Conservation (phyloP, 495 filamentous ascomycete genomes). For the Hypomontagnella monticulosa region DNA sequence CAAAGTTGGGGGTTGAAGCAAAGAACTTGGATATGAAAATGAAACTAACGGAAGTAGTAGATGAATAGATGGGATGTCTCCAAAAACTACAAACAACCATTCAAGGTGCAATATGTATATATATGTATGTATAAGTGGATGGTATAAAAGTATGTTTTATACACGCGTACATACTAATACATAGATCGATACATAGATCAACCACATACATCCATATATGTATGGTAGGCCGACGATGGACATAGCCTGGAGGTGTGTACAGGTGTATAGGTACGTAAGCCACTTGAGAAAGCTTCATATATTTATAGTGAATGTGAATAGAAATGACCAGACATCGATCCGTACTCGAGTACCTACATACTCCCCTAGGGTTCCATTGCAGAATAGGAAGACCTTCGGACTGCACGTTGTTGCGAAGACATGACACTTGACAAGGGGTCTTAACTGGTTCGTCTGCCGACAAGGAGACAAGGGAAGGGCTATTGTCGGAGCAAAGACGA, state of each 20-base stretch:
- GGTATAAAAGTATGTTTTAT: neutral
- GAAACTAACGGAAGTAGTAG: neutral
- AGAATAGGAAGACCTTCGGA: conserved; percentile 27
- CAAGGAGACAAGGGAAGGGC: conserved; percentile 31
- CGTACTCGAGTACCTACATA: conserved; percentile 12
- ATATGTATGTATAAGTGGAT: conserved; percentile 2
- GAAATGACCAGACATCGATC: conserved; percentile 12
- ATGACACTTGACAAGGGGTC: conserved; percentile 34
- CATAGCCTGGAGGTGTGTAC: conserved; percentile 16
- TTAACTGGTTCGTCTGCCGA: conserved; percentile 34
- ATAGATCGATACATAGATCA: too few species aligned
- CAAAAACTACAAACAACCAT: too few species aligned
- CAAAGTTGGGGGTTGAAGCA: neutral
- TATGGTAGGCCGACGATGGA: neutral
- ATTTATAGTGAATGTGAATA: neutral
- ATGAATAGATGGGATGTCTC: neutral
- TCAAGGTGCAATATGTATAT: neutral
- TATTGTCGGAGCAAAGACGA: conserved; percentile 34
- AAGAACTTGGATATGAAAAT: neutral
- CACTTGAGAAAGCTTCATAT: conserved; percentile 6
- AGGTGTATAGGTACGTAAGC: conserved; percentile 12
- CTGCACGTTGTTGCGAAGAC: conserved; percentile 37
- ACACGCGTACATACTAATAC: too few species aligned
- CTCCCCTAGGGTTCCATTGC: conserved; percentile 34
- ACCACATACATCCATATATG: neutral